Evolutionary conservation across 2,329 filamentous ascomycete genomes (phyloP).

Genomic region (Thermothelomyces thermophilus): DNA sequence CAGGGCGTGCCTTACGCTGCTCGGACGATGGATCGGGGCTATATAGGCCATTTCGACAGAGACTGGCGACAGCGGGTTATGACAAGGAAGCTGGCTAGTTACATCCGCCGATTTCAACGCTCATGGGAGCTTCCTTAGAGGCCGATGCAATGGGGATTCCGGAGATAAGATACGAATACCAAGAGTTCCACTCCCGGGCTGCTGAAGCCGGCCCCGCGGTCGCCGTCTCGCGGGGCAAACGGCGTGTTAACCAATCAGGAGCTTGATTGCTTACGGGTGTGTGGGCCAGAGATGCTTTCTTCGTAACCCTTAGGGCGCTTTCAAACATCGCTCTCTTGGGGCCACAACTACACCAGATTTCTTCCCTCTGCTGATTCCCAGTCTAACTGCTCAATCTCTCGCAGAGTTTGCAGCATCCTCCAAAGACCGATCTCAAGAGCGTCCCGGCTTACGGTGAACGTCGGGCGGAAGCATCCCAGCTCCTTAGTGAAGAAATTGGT

Average conservation of each 20-base stretch:
- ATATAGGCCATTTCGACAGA: constrained; percentile 73
- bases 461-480: constrained; percentile 25
- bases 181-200: not conserved
- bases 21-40: constrained; percentile 86
- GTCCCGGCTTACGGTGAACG: constrained; percentile 16
- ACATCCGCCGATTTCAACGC: constrained; percentile 13
- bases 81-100: constrained; percentile 1
- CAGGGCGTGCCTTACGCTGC: constrained; percentile 83
- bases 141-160: constrained; percentile 15
- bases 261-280: no score
- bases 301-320: no score
- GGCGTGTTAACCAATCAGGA: not conserved
- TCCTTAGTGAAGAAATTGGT: constrained; percentile 21
- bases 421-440: constrained; percentile 19
- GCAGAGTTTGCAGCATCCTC: constrained; percentile 14
- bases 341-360: no score
- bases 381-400: constrained; percentile 2
- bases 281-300: no score
- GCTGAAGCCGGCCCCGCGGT: constrained; percentile 13
- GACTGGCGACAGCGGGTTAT: constrained; percentile 5
- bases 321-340: no score
- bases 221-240: constrained; percentile 12
- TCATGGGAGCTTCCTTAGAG: constrained; percentile 3
- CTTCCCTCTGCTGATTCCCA: no score
- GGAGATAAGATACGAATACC: constrained; percentile 20